Evolutionary conservation across 352 stramenopile genomes (phyloP).

Genomic region (Paralagenidium karlingii): DNA sequence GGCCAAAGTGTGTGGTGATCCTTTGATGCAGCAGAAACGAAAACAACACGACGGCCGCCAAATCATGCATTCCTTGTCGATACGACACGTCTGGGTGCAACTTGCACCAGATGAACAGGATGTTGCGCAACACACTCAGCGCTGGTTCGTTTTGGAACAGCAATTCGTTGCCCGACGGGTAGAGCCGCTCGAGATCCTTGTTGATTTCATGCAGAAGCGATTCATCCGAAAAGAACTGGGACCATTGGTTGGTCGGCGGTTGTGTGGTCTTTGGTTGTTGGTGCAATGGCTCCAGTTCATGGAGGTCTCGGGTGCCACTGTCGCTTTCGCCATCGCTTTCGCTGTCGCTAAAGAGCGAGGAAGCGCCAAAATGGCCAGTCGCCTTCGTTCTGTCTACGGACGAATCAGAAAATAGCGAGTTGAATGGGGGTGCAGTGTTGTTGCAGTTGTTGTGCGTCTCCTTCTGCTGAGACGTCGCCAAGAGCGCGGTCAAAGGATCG

Average conservation of each 20-base stretch:
- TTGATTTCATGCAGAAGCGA: conserved; percentile 69
- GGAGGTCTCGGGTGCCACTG: too few species aligned
- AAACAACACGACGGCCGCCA: conserved; percentile 66
- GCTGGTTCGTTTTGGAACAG: conserved; percentile 68
- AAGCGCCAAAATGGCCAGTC: too few species aligned
- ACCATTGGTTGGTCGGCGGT: conserved; percentile 19
- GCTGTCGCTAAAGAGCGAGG: too few species aligned
- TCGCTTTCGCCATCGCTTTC: too few species aligned
- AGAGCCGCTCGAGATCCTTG: conserved; percentile 63
- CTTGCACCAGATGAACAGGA: conserved; percentile 78
- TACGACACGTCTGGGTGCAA: conserved; percentile 72
- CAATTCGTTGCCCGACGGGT: conserved; percentile 50
- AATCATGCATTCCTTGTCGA: conserved; percentile 76
- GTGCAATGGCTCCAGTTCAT: too few species aligned
- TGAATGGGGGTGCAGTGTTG: too few species aligned
- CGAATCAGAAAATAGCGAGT: too few species aligned
- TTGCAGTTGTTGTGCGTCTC: too few species aligned
- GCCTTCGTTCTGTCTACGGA: too few species aligned
- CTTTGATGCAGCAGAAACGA: conserved; percentile 24
- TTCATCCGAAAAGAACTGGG: conserved; percentile 60
- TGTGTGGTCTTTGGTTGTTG: too few species aligned
- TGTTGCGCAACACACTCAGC: conserved; percentile 45
- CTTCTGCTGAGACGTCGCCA: too few species aligned
- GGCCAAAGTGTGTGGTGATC: too few species aligned
- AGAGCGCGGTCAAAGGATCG: conserved; percentile 31